Evolutionary conservation across 345 rosid species (phyloP), one percentile per base, ranked within the genome.

Genomic region (Acer campestre): DNA sequence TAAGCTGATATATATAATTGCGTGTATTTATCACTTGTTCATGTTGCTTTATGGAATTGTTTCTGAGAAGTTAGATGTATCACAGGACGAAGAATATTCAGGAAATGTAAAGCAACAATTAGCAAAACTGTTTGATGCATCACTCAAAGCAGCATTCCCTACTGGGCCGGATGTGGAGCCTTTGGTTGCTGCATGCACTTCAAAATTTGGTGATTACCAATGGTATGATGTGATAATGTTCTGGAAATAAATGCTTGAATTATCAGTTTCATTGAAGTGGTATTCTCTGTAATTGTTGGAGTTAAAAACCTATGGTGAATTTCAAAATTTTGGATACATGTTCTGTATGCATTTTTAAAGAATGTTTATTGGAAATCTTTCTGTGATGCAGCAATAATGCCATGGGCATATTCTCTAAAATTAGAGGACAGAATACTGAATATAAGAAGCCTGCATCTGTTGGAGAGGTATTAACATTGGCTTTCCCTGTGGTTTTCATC

Each of bases 171-270:
- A 88, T 82, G 90, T 92, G 68, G 91, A 89, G 80, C 97, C 97
- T 38, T 59, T 85, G 78, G 77, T 96, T 76, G 93, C 90, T 76
- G 86, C 92, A 63, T 89, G 92, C 80, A 79, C 85, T 66, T 92
- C 78, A 0, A 94, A 87, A 73, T 90, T 88, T 79, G 99, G 97
- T 2, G 98, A 95, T 78, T 95, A 95, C 85, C 98, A 95, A 86
- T 95, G 99, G 98, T 95, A 79, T 70, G 71, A 1, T 56, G 55
- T 29, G 18, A 10, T 51, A 59, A 10, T 14, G 38, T 53, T 10
- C n/a, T 18, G 2, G n/a, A 9, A 27, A 20, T 35, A 35, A 75
- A 51, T 75, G 38, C 25, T 5, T 64, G 31, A 38, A 3, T 11
- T 29, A n/a, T 35, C n/a, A 14, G 13, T 46, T 29, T 72, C 35